Conservation (phyloP, 257 asterid species). For the Echites panduratus region DNA sequence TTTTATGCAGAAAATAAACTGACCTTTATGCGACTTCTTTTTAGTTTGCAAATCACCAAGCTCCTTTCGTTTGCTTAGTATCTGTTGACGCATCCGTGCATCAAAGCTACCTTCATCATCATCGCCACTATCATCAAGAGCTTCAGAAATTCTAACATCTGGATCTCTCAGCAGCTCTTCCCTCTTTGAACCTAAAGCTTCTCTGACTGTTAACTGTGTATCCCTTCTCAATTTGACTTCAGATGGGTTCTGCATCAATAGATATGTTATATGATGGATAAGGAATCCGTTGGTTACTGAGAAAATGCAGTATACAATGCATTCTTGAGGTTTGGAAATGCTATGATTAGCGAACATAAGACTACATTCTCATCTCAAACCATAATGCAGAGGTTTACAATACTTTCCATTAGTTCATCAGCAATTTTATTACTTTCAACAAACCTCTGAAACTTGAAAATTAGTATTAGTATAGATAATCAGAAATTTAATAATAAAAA, state of each 20-base stretch:
- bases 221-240: slow-evolving; percentile 55
- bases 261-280: slow-evolving; percentile 14
- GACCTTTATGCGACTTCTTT: slow-evolving; percentile 49
- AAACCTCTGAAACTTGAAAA: background rate
- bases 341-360: background rate
- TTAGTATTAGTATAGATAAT: background rate
- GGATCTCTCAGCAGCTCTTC: slow-evolving; percentile 45
- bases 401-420: background rate
- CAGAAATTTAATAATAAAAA: background rate
- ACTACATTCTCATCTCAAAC: background rate
- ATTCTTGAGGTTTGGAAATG: background rate
- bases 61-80: slow-evolving; percentile 65
- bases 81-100: slow-evolving; percentile 91
- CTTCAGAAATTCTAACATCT: slow-evolving; percentile 36
- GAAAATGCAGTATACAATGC: background rate
- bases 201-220: slow-evolving; percentile 64
- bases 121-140: slow-evolving; percentile 50
- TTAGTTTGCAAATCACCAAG: slow-evolving; percentile 53
- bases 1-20: slow-evolving; percentile 13
- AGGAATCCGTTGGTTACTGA: background rate
- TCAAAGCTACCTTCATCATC: slow-evolving; percentile 78
- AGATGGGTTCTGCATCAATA: slow-evolving; percentile 51
- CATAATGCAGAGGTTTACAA: background rate
- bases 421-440: background rate
- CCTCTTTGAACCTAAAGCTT: slow-evolving; percentile 70